phyloP scores from a whole-genome alignment of 192 early-diverging fungal genomes.

The Umbelopsis sp. region DNA sequence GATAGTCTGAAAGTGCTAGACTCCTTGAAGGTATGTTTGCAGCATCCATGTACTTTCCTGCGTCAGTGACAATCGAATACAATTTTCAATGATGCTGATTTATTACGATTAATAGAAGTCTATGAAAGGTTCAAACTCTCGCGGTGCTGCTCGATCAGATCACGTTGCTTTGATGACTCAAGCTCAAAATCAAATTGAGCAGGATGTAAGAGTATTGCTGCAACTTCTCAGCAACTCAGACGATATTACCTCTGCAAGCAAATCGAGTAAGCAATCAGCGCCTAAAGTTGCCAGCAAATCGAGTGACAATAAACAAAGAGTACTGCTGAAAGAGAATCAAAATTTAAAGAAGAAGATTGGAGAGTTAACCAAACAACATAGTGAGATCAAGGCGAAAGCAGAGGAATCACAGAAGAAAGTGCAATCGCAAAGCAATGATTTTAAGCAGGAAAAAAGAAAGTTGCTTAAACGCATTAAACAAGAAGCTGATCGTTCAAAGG shows the following conservation, averaged over 20 bases:
- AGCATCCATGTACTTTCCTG: neutral
- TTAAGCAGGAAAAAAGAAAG: constrained; percentile 35
- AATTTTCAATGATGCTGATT: too few relatives aligned
- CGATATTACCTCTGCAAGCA: too few relatives aligned
- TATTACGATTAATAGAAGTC: too few relatives aligned
- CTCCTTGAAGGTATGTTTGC: neutral
- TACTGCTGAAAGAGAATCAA: constrained; percentile 5
- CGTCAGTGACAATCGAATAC: neutral
- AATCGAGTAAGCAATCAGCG: neutral
- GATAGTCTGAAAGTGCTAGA: constrained; percentile 5
- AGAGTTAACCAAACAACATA: neutral
- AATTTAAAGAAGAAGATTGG: constrained; percentile 7
- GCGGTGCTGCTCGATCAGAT: too few relatives aligned
- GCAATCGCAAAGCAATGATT: constrained; percentile 6
- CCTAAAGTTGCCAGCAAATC: neutral
- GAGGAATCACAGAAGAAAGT: constrained; percentile 22
- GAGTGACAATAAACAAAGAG: neutral
- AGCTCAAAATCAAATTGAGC: too few relatives aligned
- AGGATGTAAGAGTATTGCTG: too few relatives aligned
- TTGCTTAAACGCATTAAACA: constrained; percentile 30
- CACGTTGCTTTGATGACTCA: too few relatives aligned
- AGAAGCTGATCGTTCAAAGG: constrained; percentile 28
- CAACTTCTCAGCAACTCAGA: too few relatives aligned
- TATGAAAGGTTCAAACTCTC: too few relatives aligned
- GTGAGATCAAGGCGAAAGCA: constrained; percentile 5